Evolutionary conservation across 164 flowering plant species (phyloP), one percentile per base, ranked within the genome.

Genomic region (Magnolia sinica): DNA sequence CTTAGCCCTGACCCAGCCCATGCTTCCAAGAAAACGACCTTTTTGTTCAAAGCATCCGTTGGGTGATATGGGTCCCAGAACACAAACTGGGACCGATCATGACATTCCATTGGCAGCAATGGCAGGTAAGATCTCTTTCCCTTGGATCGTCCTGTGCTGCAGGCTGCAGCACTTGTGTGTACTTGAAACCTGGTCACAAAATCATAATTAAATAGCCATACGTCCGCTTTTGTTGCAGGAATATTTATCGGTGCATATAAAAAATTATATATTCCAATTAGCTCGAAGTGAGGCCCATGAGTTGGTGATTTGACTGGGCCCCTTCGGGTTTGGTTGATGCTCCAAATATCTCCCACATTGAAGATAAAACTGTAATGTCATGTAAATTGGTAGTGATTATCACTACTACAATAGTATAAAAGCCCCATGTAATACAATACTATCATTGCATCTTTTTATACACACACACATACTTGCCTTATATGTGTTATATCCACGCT

Each of bases 11-110:
- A 27, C 29, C 29, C 29, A 27, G 29, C 29, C 29, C 29, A 27
- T 27, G 29, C 29, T 27, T 27, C 24, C 29, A 27, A 27, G 29
- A 2, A 27, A 27, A 27, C 29, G 29, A 27, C 29, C 29, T 27
- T 27, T 27, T 27, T 27, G 29, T 75, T 66, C 4, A 27, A 24
- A 52, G 77, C 77, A 8, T 67, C 64, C 3, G 77, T n/a, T 2
- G 77, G 72, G 49, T 75, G 77, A 75, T 65, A 75, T 20, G 72
- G 11, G 52, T 75, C 72, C 77, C 77, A 75, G 61, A 75, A 75
- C 22, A 75, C 16, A 65, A 20, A 75, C 64, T 66, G 64, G 16
- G 77, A 51, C 14, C 77, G 49, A 67, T 75, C 23, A 13, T 1
- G 19, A 24, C 77, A 75, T 24, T 66, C 19, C 8, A 64, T n/a